Percentiles rank a stretch among this genome's conserved stretches.
Evolutionary conservation across 768 basidiomycete species (phyloP).

Genomic region (Fomitopsis serialis): DNA sequence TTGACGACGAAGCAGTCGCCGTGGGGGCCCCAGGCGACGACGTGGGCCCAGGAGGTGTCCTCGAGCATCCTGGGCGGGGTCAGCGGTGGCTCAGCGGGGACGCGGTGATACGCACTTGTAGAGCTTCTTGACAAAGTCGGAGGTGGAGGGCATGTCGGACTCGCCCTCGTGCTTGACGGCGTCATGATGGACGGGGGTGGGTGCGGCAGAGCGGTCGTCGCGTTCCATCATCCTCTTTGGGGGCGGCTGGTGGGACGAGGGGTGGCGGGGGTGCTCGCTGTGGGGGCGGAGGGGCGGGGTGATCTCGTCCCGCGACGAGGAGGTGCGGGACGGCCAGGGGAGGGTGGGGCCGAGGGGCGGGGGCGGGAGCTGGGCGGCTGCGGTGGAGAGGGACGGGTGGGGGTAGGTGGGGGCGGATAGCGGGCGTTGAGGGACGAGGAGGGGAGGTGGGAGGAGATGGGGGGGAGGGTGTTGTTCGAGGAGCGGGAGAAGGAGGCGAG

Average conservation of each 20-base stretch:
- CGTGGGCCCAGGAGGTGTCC: conserved; percentile 61
- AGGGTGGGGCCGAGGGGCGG: conserved; percentile 18
- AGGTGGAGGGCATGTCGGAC: conserved; percentile 81
- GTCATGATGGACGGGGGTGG: conserved; percentile 12
- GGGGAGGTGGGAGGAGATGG: conserved; percentile 26
- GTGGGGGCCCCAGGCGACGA: conserved; percentile 79
- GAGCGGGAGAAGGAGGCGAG: conserved; percentile 31
- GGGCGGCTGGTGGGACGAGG: no score
- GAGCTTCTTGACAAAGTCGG: conserved; percentile 91
- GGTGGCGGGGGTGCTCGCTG: conserved; percentile 14
- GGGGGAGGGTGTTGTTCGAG: conserved; percentile 34
- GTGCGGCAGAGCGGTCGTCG: conserved; percentile 12
- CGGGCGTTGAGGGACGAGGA: conserved; percentile 12
- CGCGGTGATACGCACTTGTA: conserved; percentile 60
- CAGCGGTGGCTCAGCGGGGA: not conserved
- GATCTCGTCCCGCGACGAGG: conserved; percentile 28
- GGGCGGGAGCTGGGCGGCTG: conserved; percentile 23
- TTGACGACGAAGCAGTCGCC: conserved; percentile 93
- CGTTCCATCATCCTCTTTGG: conserved; percentile 16
- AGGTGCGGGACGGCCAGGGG: conserved; percentile 28
- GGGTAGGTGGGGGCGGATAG: conserved; percentile 31
- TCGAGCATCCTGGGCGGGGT: conserved; percentile 71
- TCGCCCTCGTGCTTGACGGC: conserved; percentile 42
- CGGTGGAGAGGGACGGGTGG: conserved; percentile 28
- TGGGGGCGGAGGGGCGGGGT: conserved; percentile 21